A percentile compares a stretch with the other conserved stretches of the same genome.
These are phyloP conservation scores for Ilyonectria robusta DNA, from an alignment of 2,329 filamentous ascomycete genomes.

Conservation along the genomic window DNA sequence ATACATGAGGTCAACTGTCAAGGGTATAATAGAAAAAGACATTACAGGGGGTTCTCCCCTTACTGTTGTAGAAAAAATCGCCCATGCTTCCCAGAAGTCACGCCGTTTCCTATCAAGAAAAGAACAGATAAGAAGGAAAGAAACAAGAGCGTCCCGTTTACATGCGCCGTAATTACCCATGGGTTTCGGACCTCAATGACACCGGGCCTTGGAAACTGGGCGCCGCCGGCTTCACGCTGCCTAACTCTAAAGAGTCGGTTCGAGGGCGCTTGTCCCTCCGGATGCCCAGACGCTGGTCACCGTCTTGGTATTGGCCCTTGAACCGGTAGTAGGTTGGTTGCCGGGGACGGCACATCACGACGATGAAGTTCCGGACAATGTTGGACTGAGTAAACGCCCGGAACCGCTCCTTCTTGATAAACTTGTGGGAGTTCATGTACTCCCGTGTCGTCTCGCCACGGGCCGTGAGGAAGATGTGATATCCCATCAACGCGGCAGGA, in stretches of 20 bases:
- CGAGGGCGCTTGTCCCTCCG: conserved; percentile 54
- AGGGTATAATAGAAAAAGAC: conserved; percentile 39
- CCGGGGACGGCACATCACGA: conserved; percentile 85
- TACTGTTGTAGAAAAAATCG: conserved; percentile 37
- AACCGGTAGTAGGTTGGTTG: conserved; percentile 92
- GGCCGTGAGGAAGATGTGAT: conserved; percentile 92
- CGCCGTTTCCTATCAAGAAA: conserved; percentile 34
- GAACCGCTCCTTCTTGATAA: conserved; percentile 91
- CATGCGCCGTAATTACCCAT: conserved; percentile 34
- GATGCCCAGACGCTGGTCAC: conserved; percentile 86
- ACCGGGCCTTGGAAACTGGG: conserved; percentile 69
- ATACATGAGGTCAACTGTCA: conserved; percentile 38
- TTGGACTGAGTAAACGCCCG: conserved; percentile 88
- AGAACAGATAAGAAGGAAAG: conserved; percentile 26
- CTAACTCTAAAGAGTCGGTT: conserved; percentile 80
- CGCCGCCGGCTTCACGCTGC: conserved; percentile 67
- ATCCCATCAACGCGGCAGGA: conserved; percentile 85
- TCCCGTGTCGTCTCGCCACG: conserved; percentile 96
- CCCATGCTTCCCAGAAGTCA: conserved; percentile 45
- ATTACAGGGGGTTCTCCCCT: conserved; percentile 34
- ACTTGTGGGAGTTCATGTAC: conserved; percentile 96
- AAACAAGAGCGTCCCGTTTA: conserved; percentile 11
- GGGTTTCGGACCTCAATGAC: conserved; percentile 57
- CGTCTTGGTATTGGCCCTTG: conserved; percentile 81
- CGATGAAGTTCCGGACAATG: conserved; percentile 82